Conservation (phyloP, 1,284 basidiomycete species). For the Vanrija sp. region DNA sequence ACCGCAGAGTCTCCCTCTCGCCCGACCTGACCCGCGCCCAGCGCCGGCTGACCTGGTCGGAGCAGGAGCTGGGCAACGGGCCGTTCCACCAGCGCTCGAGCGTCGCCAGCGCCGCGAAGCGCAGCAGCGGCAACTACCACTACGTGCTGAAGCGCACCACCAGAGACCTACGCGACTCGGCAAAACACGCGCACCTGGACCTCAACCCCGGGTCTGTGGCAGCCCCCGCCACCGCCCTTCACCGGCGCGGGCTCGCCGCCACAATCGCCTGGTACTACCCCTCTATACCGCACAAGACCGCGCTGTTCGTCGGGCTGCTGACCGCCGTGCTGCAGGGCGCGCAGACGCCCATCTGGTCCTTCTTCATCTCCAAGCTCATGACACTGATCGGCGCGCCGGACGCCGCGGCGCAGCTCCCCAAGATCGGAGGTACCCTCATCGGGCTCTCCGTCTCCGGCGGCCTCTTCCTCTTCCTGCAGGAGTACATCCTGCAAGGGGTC, state of each 20-base stretch:
- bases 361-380: constrained; percentile 76
- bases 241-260: background rate
- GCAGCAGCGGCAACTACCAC: too few species aligned
- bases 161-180: too few species aligned
- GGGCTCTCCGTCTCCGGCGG: constrained; percentile 72
- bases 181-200: too few species aligned
- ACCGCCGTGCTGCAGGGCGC: constrained; percentile 67
- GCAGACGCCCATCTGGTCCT: constrained; percentile 88
- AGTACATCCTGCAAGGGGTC: constrained; percentile 68
- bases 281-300: constrained; percentile 67
- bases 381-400: constrained; percentile 66
- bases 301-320: constrained; percentile 65
- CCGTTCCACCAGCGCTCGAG: background rate
- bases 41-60: constrained; percentile 30
- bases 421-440: constrained; percentile 53
- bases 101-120: too few species aligned
- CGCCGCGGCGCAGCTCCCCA: constrained; percentile 56
- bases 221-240: background rate
- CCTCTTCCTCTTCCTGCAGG: constrained; percentile 65
- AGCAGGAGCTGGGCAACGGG: constrained; percentile 15
- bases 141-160: too few species aligned
- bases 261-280: constrained; percentile 61
- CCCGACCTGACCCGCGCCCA: constrained; percentile 23
- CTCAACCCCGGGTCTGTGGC: background rate
- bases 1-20: background rate